Evolutionary conservation across 129 eudicot species (phyloP).

Genomic region (carrot (Daucus carota)): DH1_v3.0 NC_030382.2:43915501-43916000

Average conservation of each 20-base stretch:
- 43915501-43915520: too few relatives aligned
- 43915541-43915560: too few relatives aligned
- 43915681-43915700: background rate
- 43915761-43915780: background rate
- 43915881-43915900: too few relatives aligned
- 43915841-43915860: background rate
- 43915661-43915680: background rate
- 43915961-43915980: too few relatives aligned
- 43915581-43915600: background rate
- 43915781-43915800: background rate
- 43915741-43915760: background rate
- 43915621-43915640: background rate
- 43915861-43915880: too few relatives aligned
- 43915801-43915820: background rate
- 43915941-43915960: too few relatives aligned
- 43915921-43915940: too few relatives aligned
- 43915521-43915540: too few relatives aligned
- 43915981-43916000: too few relatives aligned
- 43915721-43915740: background rate
- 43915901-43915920: too few relatives aligned
- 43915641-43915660: too few relatives aligned
- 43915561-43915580: too few relatives aligned
- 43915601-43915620: background rate
- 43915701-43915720: background rate
- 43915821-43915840: background rate